Percentiles rank a stretch among this genome's conserved stretches.
These are phyloP conservation scores for Nothophaeocryptopus gaeumannii DNA, from an alignment of 2,329 filamentous ascomycete species.

Conservation along the genomic window DNA sequence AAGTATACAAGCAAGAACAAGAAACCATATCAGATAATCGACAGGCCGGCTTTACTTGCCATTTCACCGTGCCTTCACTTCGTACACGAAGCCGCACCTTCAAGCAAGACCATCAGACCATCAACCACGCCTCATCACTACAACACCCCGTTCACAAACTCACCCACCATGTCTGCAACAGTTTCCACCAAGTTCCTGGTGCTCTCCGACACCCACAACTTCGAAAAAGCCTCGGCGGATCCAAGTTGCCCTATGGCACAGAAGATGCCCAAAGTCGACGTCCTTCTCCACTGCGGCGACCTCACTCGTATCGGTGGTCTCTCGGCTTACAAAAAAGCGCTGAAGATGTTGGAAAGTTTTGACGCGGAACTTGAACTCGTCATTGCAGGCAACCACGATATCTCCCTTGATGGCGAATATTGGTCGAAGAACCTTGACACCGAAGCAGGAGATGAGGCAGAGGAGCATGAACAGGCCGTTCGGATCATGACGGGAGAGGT, in stretches of 20 bases:
- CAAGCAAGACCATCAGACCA: too few species aligned
- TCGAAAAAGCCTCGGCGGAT: constrained; percentile 10
- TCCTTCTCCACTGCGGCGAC: constrained; percentile 41
- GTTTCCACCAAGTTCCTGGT: constrained; percentile 18
- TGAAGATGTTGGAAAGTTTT: constrained; percentile 26
- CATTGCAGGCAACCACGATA: constrained; percentile 38
- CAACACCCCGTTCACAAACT: too few species aligned
- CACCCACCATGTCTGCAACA: background rate
- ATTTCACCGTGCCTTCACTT: too few species aligned
- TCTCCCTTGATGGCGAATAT: constrained; percentile 26
- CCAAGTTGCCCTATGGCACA: constrained; percentile 10
- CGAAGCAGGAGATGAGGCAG: constrained; percentile 20
- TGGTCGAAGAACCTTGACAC: constrained; percentile 39
- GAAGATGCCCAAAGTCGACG: constrained; percentile 29
- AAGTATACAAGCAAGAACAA: too few species aligned
- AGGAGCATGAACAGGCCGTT: constrained; percentile 25
- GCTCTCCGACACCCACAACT: constrained; percentile 30
- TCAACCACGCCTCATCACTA: too few species aligned
- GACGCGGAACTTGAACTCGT: constrained; percentile 35
- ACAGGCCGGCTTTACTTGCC: too few species aligned
- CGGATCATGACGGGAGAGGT: constrained; percentile 16
- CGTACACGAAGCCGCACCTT: too few species aligned
- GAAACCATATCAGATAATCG: too few species aligned
- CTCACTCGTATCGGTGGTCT: constrained; percentile 33
- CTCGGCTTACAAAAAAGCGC: constrained; percentile 25